These are phyloP conservation scores for Colletotrichum sp. DNA, from an alignment of 2,329 filamentous ascomycete species.

Conservation along the genomic window DNA sequence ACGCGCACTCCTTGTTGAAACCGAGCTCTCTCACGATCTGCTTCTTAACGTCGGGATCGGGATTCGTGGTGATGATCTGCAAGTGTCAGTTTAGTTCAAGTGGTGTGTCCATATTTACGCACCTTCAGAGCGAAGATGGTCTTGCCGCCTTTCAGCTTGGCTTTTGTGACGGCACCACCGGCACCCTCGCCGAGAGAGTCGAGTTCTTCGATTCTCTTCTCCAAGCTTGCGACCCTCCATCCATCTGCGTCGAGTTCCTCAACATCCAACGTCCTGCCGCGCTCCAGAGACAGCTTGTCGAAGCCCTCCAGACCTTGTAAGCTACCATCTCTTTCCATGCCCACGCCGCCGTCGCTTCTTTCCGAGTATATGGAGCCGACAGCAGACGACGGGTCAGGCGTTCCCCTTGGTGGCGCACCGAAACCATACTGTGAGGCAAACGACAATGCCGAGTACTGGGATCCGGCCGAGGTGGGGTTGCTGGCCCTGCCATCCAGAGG, in stretches of 20 bases:
- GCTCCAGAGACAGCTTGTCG: conserved; percentile 81
- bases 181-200: conserved; percentile 93
- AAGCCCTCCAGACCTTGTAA: conserved; percentile 78
- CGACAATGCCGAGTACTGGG: conserved; percentile 81
- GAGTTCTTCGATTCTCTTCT: conserved; percentile 85
- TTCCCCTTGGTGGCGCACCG: conserved; percentile 69
- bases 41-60: conserved; percentile 97
- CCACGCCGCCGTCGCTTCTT: conserved; percentile 72
- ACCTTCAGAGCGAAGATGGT: conserved; percentile 97
- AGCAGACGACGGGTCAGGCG: conserved; percentile 85
- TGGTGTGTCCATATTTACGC: conserved; percentile 17
- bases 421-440: conserved; percentile 78
- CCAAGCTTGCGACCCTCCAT: conserved; percentile 91
- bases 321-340: conserved; percentile 85
- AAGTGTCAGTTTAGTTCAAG: not conserved
- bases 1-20: conserved; percentile 98
- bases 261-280: conserved; percentile 83
- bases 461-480: conserved; percentile 86
- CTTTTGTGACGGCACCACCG: conserved; percentile 92
- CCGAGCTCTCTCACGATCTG: conserved; percentile 95
- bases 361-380: conserved; percentile 87
- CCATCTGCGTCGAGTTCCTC: conserved; percentile 95
- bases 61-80: conserved; percentile 96
- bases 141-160: conserved; percentile 87
- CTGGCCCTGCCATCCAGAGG: conserved; percentile 76